A percentile compares a stretch with the other conserved stretches of the same genome.
phyloP scores from a whole-genome alignment of 2,329 filamentous ascomycete genomes.

The Pseudogymnoascus sp. region DNA sequence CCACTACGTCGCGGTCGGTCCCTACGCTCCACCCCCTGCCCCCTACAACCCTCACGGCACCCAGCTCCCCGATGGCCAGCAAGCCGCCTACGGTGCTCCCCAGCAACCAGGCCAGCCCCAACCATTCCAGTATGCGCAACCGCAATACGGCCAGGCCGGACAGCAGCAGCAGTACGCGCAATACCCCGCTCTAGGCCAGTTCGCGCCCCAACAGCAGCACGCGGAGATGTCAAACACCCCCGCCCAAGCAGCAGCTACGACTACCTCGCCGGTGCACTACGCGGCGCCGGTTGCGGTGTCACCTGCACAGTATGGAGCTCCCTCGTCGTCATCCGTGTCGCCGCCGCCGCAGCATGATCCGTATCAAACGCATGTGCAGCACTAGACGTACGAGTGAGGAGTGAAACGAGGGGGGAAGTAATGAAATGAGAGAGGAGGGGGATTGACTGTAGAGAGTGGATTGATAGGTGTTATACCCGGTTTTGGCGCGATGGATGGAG shows the following conservation, averaged over 20 bases:
- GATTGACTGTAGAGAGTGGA: background rate
- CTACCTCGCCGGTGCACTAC: background rate
- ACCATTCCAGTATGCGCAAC: background rate
- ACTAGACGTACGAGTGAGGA: background rate
- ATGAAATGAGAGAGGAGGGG: background rate
- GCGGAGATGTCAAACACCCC: background rate
- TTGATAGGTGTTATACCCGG: background rate
- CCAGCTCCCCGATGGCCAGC: background rate
- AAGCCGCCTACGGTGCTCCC: background rate
- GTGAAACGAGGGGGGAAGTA: background rate
- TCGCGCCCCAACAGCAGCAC: background rate
- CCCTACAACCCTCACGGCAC: background rate
- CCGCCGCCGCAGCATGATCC: background rate
- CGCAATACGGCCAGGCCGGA: background rate
- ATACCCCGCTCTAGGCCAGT: background rate
- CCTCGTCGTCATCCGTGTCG: background rate
- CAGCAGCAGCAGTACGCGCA: background rate
- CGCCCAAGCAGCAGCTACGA: background rate
- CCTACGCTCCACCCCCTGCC: background rate
- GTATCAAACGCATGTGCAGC: background rate
- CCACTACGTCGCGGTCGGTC: background rate
- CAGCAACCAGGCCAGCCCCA: background rate
- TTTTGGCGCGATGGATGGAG: constrained; percentile 1
- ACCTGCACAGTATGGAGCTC: background rate
- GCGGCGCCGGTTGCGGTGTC: background rate